Conservation (phyloP, 805 yeast genomes). For the Metschnikowia orientalis region DNA sequence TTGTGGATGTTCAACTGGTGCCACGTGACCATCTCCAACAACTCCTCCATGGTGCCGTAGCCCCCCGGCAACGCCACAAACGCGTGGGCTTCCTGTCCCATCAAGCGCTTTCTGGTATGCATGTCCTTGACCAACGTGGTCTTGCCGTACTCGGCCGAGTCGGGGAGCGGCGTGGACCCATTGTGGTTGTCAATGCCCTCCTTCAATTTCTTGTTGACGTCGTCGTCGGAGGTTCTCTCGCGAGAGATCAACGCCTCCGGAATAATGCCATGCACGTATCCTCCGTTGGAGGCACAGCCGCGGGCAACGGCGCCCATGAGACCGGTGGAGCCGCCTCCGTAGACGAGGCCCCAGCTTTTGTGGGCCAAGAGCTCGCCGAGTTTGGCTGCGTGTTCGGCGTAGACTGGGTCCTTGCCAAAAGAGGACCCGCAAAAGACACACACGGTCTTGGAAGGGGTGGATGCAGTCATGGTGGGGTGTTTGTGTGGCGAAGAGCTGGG, state of each 20-base stretch:
- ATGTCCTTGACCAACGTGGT: conserved; percentile 80
- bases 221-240: conserved; percentile 50
- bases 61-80: conserved; percentile 92
- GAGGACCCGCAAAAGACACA: conserved; percentile 90
- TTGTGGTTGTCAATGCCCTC: conserved; percentile 56
- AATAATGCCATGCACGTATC: conserved; percentile 78
- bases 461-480: conserved; percentile 19
- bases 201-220: conserved; percentile 46
- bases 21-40: conserved; percentile 90
- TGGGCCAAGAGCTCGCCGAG: conserved; percentile 58
- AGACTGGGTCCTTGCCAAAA: conserved; percentile 53
- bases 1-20: conserved; percentile 80
- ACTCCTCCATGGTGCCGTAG: conserved; percentile 83
- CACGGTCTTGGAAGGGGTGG: conserved; percentile 40
- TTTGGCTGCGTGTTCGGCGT: conserved; percentile 49
- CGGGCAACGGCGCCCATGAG: conserved; percentile 75
- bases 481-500: neutral
- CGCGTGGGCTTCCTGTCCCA: conserved; percentile 84
- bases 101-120: conserved; percentile 83
- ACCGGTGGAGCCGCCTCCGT: conserved; percentile 89
- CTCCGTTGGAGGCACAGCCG: conserved; percentile 53
- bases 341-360: conserved; percentile 68
- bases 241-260: conserved; percentile 77
- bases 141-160: conserved; percentile 59
- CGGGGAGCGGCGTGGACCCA: conserved; percentile 64